Evolutionary conservation across 2,329 filamentous ascomycete species (phyloP).

Genomic region (Arachnomyces sp.): DNA sequence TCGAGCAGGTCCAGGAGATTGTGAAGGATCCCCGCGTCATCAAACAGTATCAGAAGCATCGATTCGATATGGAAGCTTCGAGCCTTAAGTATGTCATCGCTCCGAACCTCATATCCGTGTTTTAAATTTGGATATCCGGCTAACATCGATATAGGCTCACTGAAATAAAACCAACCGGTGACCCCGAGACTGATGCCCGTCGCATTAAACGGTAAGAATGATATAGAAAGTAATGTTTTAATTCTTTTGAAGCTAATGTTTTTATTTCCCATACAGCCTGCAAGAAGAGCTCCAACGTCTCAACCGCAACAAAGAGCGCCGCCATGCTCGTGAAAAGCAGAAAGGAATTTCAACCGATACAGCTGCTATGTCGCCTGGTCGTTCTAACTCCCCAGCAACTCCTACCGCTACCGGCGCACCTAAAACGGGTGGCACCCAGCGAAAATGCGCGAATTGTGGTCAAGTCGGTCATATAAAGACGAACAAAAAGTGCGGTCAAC

Average conservation of each 20-base stretch:
- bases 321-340: constrained; percentile 82
- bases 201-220: constrained; percentile 49
- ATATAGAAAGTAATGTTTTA: constrained; percentile 2
- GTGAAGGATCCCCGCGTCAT: constrained; percentile 81
- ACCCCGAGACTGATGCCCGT: constrained; percentile 58
- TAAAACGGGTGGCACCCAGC: constrained; percentile 59
- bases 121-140: constrained; percentile 2
- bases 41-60: constrained; percentile 74
- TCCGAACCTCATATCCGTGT: too few relatives aligned
- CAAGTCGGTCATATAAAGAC: constrained; percentile 97
- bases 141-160: constrained; percentile 43
- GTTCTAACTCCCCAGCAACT: constrained; percentile 39
- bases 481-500: constrained; percentile 74
- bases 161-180: constrained; percentile 56
- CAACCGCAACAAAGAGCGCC: constrained; percentile 82
- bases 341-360: constrained; percentile 52
- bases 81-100: constrained; percentile 58
- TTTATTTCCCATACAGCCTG: constrained; percentile 41
- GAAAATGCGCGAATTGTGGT: constrained; percentile 97
- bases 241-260: constrained; percentile 18
- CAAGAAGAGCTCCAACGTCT: constrained; percentile 73
- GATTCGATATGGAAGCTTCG: constrained; percentile 62
- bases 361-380: constrained; percentile 36
- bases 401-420: constrained; percentile 35
- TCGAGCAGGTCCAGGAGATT: constrained; percentile 51